Base-by-base conservation (phyloP, 257 asterid species). In the Craterostigma plantagineum region DNA sequence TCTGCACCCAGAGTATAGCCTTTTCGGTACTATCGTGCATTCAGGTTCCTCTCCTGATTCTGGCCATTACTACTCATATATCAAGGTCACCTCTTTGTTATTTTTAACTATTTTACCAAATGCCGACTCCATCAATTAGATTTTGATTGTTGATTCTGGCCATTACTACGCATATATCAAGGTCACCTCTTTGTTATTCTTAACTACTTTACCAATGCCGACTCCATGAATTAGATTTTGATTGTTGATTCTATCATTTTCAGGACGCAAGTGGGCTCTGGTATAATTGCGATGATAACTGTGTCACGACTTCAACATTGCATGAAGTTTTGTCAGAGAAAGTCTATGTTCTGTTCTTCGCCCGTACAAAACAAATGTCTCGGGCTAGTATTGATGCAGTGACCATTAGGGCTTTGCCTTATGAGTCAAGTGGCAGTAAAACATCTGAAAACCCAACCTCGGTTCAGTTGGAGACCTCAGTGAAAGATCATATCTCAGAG, bases 81-180 rank as follows among this genome's bases (percentile, higher is more conserved):
- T n/a, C n/a, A n/a, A n/a, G n/a, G n/a, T n/a, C n/a, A n/a, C n/a
- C n/a, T n/a, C n/a, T n/a, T n/a, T n/a, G n/a, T n/a, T n/a, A n/a
- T n/a, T n/a, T n/a, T n/a, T n/a, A n/a, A n/a, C n/a, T n/a, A n/a
- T n/a, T n/a, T n/a, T n/a, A n/a, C n/a, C n/a, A n/a, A n/a, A n/a
- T n/a, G n/a, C n/a, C n/a, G n/a, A n/a, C n/a, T n/a, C n/a, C n/a
- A n/a, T n/a, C n/a, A n/a, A n/a, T n/a, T n/a, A n/a, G n/a, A n/a
- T n/a, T n/a, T n/a, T n/a, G n/a, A n/a, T n/a, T n/a, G n/a, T n/a
- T n/a, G n/a, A n/a, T n/a, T n/a, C n/a, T n/a, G n/a, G n/a, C 56
- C 99, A 90, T 63, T 90, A 90, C 64, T 90, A 83, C 71, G 92
- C 99, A 54, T 90, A 83, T 60, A 77, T 90, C 62, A 90, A 90